Evolutionary conservation across 495 filamentous ascomycete species (phyloP), one percentile per base, ranked within the genome.

Genomic region (Baudoinia panamericana): DNA sequence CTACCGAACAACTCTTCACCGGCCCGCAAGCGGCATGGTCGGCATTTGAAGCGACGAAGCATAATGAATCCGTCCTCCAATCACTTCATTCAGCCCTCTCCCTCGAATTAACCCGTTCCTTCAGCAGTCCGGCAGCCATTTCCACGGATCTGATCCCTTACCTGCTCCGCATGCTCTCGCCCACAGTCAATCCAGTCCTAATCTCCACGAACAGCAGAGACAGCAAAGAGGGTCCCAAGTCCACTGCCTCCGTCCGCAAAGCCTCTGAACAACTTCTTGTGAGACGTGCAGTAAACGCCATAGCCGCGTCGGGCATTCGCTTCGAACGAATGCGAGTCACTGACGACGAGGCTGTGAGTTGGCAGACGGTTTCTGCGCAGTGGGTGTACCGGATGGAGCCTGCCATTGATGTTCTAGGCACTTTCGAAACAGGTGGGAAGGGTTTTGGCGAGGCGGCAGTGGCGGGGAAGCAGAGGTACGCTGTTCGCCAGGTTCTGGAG

Each of bases 341-440:
- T 4, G 66, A 65, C n/a, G 68, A 67, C 24, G 63, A 61, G 16
- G 39, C 49, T 26, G 60, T 69, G 37, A 63, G 66, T 36, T 29
- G 35, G 37, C 26, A 52, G 21, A 45, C 18, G 10, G 16, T 34
- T 28, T n/a, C n/a, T n/a, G 47, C 41, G 48, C 66, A 74, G 48
- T 94, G 80, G 78, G 76, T 88, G 9, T 93, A 90, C 57, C 74
- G 90, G 23, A 90, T 97, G 88, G 87, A 95, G 52, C 90, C 90
- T 73, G 72, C 79, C 2, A 54, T 94, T 16, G 88, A 96, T 58
- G 59, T 64, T 21, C 68, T 94, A 4, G 63, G 70, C 9, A 67
- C 67, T 1, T 82, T 72, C 47, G 69, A 71, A 46, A 78, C 76
- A 2, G 70, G 33, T 61, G 13, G 56, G 45, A 26, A 31, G 45